phyloP scores from a whole-genome alignment of 2,329 filamentous ascomycete genomes.

The Alternaria gaisen region DNA sequence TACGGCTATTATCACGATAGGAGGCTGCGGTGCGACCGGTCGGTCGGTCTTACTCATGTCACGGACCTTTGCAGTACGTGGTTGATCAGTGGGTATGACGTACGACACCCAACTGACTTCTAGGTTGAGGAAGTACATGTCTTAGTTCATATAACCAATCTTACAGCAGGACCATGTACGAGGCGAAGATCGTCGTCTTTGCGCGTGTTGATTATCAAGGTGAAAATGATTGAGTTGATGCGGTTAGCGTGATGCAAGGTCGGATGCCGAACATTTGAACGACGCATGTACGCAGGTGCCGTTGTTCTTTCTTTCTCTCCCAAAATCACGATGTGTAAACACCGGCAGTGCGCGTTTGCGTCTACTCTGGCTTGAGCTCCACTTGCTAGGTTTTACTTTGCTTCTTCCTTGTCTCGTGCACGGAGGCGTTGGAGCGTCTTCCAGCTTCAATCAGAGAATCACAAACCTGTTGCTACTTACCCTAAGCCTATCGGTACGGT shows the following conservation, averaged over 20 bases:
- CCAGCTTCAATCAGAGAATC: neutral
- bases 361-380: neutral
- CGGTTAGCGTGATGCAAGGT: neutral
- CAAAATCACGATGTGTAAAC: neutral
- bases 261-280: neutral
- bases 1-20: neutral
- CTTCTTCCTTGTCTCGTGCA: neutral
- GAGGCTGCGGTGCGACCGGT: neutral
- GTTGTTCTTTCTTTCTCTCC: neutral
- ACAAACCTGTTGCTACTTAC: neutral
- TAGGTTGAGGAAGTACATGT: neutral
- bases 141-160: neutral
- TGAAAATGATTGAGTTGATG: neutral
- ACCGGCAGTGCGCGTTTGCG: neutral
- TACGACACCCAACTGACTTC: neutral
- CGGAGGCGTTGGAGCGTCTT: neutral
- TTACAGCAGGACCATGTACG: neutral
- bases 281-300: neutral
- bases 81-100: neutral
- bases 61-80: neutral
- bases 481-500: too few species aligned
- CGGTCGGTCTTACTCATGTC: neutral
- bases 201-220: slow-evolving; percentile 3
- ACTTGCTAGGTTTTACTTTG: neutral
- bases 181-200: neutral